Evolutionary conservation across 805 yeast genomes (phyloP), one percentile per base, ranked within the genome.

Genomic region (Priceomyces haplophilus): DNA sequence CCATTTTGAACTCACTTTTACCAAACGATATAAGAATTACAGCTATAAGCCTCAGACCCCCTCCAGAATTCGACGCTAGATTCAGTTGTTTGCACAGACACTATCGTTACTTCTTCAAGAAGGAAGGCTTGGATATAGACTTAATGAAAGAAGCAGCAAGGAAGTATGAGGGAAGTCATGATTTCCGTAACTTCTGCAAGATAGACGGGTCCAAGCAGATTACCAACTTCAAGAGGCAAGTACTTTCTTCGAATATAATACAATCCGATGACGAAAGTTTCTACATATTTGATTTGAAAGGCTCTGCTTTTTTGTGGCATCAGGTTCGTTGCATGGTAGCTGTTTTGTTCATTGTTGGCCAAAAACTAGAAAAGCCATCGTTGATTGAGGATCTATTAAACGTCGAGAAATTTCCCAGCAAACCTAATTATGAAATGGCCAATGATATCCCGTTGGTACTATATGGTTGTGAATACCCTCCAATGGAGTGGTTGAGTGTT

Each of bases 311-410:
- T 53, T 65, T 93, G 43, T 93, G 98, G 98, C 98, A 93, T 60
- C 99, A 93, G 63, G 99, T 93, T 15, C 77, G 99, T 44, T 89
- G 96, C 52, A 93, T 93, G 93, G 79, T 89, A 68, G 96, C 96
- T 0, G 70, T 85, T 8, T 60, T 93, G 43, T 79, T 93, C 41
- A 63, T 85, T 18, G 81, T 89, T 6, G 99, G 97, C 0, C 96
- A 89, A 61, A 69, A 70, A 12, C 72, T 78, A 16, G 99, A 93
- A 60, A 43, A 58, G 0, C 83, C 88, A 0, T 54, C 61, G 1
- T 61, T 88, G 0, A 69, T 93, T 1, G 60, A 62, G 10, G 74
- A 79, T 2, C 65, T 93, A 45, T 59, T 90, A 34, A 76, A 91
- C 53, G 65, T 79, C 1, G 70, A 68, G 3, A 66, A 62, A 31